Evolutionary conservation across 345 rosid genomes (phyloP).

Genomic region (Lagerstroemia speciosa): DNA sequence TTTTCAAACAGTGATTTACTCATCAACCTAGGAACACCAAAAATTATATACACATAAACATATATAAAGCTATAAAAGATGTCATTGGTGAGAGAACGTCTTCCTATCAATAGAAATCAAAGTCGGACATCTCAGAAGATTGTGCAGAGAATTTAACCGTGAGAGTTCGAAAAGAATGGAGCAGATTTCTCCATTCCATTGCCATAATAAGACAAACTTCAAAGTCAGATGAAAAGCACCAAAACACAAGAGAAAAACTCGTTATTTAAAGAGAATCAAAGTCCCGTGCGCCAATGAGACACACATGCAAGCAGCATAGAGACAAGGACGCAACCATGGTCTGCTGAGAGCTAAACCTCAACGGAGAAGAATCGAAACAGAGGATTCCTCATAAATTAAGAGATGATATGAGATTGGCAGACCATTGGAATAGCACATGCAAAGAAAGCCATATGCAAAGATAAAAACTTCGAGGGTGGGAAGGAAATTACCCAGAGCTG

Average conservation of each 20-base stretch:
- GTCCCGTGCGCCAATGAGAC: not conserved
- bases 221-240: not conserved
- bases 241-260: no score
- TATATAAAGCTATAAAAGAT: no score
- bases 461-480: not conserved
- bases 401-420: not conserved
- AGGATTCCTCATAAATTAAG: not conserved
- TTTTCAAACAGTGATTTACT: no score
- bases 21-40: no score
- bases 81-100: no score
- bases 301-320: not conserved
- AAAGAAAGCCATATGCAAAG: not conserved
- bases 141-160: not conserved
- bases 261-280: not conserved
- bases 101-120: no score
- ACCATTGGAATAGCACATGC: not conserved
- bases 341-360: not conserved
- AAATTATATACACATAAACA: no score
- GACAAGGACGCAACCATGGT: not conserved
- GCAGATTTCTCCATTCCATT: not conserved
- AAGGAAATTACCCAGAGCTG: constrained; percentile 34
- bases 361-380: not conserved
- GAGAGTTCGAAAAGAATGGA: not conserved
- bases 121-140: no score
- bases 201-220: not conserved